A percentile compares a stretch with the other conserved stretches of the same genome.
Conservation (phyloP, 495 filamentous ascomycete species). For the Articulospora tetracladia region DNA sequence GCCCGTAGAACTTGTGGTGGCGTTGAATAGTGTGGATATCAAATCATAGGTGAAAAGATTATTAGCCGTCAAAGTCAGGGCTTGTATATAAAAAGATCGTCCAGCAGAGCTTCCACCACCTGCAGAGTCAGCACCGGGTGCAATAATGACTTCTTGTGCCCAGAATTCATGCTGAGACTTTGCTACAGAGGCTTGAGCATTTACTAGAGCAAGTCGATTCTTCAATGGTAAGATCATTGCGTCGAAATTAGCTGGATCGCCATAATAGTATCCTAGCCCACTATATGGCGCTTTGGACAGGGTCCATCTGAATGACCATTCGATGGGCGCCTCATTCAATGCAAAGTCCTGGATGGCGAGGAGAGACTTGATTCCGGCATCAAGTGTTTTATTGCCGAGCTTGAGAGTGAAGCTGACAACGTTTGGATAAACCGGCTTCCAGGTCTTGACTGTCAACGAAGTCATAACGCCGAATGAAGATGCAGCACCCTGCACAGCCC, state of each 20-base stretch:
- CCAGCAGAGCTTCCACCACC: neutral
- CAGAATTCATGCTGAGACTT: conserved; percentile 3
- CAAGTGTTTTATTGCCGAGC: neutral
- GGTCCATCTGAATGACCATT: neutral
- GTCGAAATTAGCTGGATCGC: conserved; percentile 3
- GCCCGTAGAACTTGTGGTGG: neutral
- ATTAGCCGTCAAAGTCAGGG: neutral
- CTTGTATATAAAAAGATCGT: neutral
- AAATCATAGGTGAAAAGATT: neutral
- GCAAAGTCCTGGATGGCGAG: conserved; percentile 2
- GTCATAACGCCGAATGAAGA: conserved; percentile 5
- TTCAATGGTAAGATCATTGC: neutral
- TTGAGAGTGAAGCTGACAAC: conserved; percentile 7
- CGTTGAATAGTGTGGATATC: neutral
- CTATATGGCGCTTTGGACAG: neutral
- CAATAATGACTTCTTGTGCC: neutral
- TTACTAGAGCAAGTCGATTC: neutral
- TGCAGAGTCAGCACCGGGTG: neutral
- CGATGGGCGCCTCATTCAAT: neutral
- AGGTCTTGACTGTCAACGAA: neutral
- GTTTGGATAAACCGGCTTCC: conserved; percentile 5
- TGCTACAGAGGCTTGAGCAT: neutral
- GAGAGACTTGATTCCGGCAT: neutral
- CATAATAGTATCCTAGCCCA: conserved; percentile 1
- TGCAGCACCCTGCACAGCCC: conserved; percentile 5